Base-by-base conservation (phyloP, 2,329 filamentous ascomycete species). In the Chrysosporium queenslandicum region DNA sequence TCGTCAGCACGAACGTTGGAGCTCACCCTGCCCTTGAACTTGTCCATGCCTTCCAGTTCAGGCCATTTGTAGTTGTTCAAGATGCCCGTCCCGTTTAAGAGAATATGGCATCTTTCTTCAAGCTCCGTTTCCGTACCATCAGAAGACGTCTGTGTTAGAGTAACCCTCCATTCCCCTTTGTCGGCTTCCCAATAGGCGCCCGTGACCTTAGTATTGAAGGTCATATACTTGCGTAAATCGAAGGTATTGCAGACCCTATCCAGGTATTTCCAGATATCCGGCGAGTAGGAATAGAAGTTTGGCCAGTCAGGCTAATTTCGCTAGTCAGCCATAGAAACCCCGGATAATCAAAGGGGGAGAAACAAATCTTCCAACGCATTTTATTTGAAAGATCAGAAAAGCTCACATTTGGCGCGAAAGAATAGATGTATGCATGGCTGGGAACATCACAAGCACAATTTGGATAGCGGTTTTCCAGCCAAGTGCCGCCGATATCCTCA, bases 161-260 rank as follows among this genome's bases (percentile, higher is more conserved):
- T 74, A 11, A 79, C 70, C 7, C 65, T 68, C 76, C 76, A 79
- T 56, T 74, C 66, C 3, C 74, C 75, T 3, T 60, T 61, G 1
- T 72, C 66, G 18, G 77, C 74, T 46, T 75, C 64, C 76, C 75
- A 78, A 46, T 71, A 70, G 18, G 71, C 69, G 3, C 71, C 70
- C 0, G 69, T 61, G 11, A 77, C 69, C 56, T 75, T 67, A 7
- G 71, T 74, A 52, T 74, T 71, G 64, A 78, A 77, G 1, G 62
- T 72, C 73, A 78, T 77, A 60, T 75, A 76, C 55, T 77, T 76
- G 40, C 71, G 66, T 2, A 78, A 64, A 40, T 69, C 72, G 53
- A 75, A 77, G 0, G 67, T 68, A 3, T 75, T 64, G 57, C 71
- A 73, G 14, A 78, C 71, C 56, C 73, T 74, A 52, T 71, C 61